A percentile compares a stretch with the other conserved stretches of the same genome.
Evolutionary conservation across 2,329 filamentous ascomycete species (phyloP).

Genomic region (Beauveria sp.): DNA sequence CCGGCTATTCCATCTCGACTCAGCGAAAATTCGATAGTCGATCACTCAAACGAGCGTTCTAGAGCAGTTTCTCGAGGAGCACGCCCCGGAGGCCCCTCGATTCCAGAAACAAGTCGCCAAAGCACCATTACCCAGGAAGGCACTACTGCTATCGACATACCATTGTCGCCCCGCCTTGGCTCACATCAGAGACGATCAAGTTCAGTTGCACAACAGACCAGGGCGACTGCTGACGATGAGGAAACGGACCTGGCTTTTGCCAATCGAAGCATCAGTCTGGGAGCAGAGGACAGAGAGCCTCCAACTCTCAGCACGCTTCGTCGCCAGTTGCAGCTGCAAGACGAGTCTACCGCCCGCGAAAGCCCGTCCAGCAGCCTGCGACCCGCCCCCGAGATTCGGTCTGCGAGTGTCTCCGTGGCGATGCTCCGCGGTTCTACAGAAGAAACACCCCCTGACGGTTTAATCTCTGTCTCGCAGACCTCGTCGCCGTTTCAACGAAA

Average conservation of each 20-base stretch:
- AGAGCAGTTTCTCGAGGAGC: slow-evolving; percentile 23
- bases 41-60: slow-evolving; percentile 23
- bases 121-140: slow-evolving; percentile 40
- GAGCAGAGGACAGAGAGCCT: slow-evolving; percentile 55
- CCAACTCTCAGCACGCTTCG: slow-evolving; percentile 57
- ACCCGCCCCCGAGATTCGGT: slow-evolving; percentile 34
- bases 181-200: slow-evolving; percentile 56
- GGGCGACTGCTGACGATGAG: slow-evolving; percentile 47
- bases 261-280: slow-evolving; percentile 61
- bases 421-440: slow-evolving; percentile 37
- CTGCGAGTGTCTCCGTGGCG: slow-evolving; percentile 30
- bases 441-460: slow-evolving; percentile 37
- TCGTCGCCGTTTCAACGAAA: slow-evolving; percentile 39
- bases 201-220: slow-evolving; percentile 59
- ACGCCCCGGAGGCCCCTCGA: slow-evolving; percentile 19
- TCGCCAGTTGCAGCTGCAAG: slow-evolving; percentile 30
- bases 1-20: slow-evolving; percentile 90
- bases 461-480: slow-evolving; percentile 32
- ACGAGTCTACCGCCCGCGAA: slow-evolving; percentile 21
- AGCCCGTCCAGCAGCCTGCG: slow-evolving; percentile 25
- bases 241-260: slow-evolving; percentile 54
- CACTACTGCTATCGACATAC: slow-evolving; percentile 65
- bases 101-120: slow-evolving; percentile 28
- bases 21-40: slow-evolving; percentile 73
- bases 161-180: slow-evolving; percentile 57